Base-by-base conservation (phyloP, 495 filamentous ascomycete species). In the Trichoderma gamsii region DNA sequence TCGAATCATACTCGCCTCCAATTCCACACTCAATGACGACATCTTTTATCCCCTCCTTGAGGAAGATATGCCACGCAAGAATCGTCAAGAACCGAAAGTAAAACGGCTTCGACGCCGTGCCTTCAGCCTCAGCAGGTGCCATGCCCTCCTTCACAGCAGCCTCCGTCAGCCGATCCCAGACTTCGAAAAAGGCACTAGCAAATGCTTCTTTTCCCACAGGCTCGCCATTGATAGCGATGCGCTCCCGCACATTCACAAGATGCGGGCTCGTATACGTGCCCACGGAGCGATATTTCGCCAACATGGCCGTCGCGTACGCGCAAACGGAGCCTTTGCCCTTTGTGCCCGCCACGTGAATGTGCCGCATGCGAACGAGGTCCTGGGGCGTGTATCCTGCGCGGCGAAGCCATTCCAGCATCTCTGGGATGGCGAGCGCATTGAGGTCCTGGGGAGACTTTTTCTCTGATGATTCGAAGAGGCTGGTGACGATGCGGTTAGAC, bases 371-470 rank as follows among this genome's bases (percentile, higher is more conserved):
- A 1, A 73, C 69, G 49, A 85, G 75, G 51, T 76, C 72, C 1
- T 68, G 23, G 1, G 74, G 73, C n/a, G 73, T 66, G 76, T 96
- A 90, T 32, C 92, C 92, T 52, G 92, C 88, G 67, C 87, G 87
- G 44, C 79, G 77, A 66, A 90, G 85, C 89, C 90, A 97, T 68
- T 90, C 88, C 61, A 90, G 79, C 83, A 94, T 97, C 73, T 97
- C 94, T 1, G 92, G 91, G 68, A 96, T 89, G 3, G 93, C 92
- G 56, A 80, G 81, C 41, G 85, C 78, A 72, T 97, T 97, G 79
- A 89, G 83, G 70, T 85, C 83, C 2, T 69, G 35, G 16, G 66
- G 64, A 18, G 70, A 16, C 69, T 67, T 25, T 23, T 23, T 41
- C n/a, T 56, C 15, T 21, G n/a, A 41, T n/a, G 41, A 35, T 32